These are phyloP conservation scores for Botryotinia globosa DNA, from an alignment of 2,329 filamentous ascomycete genomes.

Conservation along the genomic window DNA sequence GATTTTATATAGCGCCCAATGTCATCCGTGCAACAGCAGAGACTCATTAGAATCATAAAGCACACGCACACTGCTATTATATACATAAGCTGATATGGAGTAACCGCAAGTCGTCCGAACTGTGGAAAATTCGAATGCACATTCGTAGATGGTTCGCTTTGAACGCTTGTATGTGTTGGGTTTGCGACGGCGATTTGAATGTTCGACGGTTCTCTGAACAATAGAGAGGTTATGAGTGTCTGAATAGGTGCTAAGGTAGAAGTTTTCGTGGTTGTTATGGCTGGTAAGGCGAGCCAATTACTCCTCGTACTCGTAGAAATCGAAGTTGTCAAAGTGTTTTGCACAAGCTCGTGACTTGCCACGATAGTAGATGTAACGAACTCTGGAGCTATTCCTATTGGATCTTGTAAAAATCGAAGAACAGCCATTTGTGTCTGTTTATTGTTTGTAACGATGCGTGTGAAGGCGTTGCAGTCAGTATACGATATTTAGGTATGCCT, in stretches of 20 bases:
- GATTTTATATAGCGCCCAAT: slow-evolving; percentile 15
- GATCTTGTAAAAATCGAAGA: background rate
- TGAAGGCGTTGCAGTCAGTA: background rate
- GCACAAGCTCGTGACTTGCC: background rate
- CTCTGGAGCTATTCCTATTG: background rate
- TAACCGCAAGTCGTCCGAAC: background rate
- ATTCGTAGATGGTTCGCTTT: background rate
- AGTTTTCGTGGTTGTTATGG: background rate
- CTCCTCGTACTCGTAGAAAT: background rate
- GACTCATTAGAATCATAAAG: slow-evolving; percentile 13
- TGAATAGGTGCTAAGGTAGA: background rate
- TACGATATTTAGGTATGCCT: background rate
- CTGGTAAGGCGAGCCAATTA: background rate
- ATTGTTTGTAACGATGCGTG: background rate
- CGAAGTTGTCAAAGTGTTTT: background rate
- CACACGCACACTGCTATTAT: slow-evolving; percentile 12
- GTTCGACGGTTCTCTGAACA: background rate
- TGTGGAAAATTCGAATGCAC: background rate
- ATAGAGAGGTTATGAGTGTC: slow-evolving; percentile 10
- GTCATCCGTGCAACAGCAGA: slow-evolving; percentile 15
- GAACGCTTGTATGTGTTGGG: background rate
- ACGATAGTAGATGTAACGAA: background rate
- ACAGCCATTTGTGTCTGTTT: slow-evolving; percentile 3
- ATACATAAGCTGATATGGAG: slow-evolving; percentile 16
- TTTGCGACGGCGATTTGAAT: background rate